phyloP scores from a whole-genome alignment of 345 rosid genomes.

The Eucalyptus decipiens region DNA sequence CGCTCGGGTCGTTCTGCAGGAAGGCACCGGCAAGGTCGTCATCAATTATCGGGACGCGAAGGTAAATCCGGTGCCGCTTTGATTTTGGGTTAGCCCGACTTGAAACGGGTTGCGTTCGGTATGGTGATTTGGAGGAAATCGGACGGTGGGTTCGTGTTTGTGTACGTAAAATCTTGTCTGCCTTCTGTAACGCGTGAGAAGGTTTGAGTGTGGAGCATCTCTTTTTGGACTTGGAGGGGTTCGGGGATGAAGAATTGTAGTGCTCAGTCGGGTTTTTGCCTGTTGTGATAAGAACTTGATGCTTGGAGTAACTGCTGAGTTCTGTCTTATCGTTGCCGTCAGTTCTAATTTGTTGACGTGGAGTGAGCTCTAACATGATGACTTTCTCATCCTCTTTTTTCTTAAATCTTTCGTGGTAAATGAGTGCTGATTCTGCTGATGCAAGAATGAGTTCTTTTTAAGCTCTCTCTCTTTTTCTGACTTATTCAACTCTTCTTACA shows the following conservation, averaged over 20 bases:
- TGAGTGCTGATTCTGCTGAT: not conserved
- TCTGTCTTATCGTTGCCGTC: not conserved
- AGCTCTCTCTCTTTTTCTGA: not conserved
- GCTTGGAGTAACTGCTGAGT: not conserved
- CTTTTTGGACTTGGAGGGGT: not conserved
- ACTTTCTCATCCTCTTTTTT: not conserved
- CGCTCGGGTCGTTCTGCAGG: slow-evolving; percentile 91
- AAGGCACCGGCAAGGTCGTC: slow-evolving; percentile 77
- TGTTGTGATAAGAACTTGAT: not conserved
- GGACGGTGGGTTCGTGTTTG: not conserved
- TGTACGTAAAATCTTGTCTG: not conserved
- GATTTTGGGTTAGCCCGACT: not conserved
- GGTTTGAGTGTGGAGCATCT: not conserved
- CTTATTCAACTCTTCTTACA: not conserved
- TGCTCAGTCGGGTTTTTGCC: not conserved
- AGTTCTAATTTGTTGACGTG: not conserved
- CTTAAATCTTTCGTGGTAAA: not conserved
- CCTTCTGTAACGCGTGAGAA: not conserved
- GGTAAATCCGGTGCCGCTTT: slow-evolving; percentile 11
- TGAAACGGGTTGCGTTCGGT: not conserved
- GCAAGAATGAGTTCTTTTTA: not conserved
- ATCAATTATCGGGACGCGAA: slow-evolving; percentile 85
- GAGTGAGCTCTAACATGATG: not conserved
- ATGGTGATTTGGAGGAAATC: not conserved
- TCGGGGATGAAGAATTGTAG: not conserved